A percentile compares a stretch with the other conserved stretches of the same genome.
These are phyloP conservation scores for Beauveria rudraprayagi DNA, from an alignment of 2,329 filamentous ascomycete genomes.

Conservation along the genomic window DNA sequence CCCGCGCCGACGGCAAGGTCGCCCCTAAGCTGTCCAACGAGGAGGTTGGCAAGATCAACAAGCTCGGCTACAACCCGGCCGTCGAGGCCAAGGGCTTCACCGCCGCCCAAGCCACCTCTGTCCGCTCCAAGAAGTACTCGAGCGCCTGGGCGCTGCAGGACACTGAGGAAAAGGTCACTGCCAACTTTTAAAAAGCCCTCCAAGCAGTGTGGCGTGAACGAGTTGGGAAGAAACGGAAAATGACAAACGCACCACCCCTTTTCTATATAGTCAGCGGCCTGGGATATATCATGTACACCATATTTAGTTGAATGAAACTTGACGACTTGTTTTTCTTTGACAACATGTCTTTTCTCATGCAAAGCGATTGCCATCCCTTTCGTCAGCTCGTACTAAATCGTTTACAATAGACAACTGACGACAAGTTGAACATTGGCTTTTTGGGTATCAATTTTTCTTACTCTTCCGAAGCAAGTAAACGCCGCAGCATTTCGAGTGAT, in stretches of 20 bases:
- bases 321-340: background rate
- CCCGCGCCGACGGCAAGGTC: constrained; percentile 66
- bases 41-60: constrained; percentile 56
- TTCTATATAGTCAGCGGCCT: constrained; percentile 8
- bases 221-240: background rate
- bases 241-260: background rate
- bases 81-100: constrained; percentile 86
- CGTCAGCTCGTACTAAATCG: no score
- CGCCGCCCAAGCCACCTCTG: constrained; percentile 59
- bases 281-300: constrained; percentile 10
- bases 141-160: constrained; percentile 75
- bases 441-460: no score
- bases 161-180: constrained; percentile 32
- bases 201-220: background rate
- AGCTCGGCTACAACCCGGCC: constrained; percentile 85
- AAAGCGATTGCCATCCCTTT: no score
- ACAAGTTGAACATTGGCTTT: no score
- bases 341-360: background rate
- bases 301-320: constrained; percentile 7
- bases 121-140: constrained; percentile 58
- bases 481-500: no score
- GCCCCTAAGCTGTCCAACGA: constrained; percentile 53
- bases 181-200: constrained; percentile 23
- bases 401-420: no score
- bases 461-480: no score